Conservation (phyloP, 768 basidiomycete species). For the Boletus sensibilis region DNA sequence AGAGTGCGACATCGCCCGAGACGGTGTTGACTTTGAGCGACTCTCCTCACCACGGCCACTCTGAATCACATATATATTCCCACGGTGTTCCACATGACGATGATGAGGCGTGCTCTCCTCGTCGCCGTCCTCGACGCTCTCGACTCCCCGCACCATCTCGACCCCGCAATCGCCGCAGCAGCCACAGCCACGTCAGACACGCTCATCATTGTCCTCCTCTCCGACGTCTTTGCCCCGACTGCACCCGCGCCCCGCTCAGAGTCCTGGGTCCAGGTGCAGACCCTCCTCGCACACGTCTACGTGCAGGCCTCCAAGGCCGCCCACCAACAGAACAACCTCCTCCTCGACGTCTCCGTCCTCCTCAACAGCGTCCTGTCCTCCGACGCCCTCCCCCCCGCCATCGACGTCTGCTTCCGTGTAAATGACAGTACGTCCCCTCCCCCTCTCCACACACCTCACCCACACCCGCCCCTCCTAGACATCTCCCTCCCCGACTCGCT, state of each 20-base stretch:
- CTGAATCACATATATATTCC: background rate
- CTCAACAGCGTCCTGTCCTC: constrained; percentile 56
- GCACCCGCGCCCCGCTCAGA: constrained; percentile 40
- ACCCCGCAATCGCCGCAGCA: constrained; percentile 51
- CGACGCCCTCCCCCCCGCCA: constrained; percentile 38
- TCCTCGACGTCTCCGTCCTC: constrained; percentile 77
- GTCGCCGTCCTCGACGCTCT: constrained; percentile 55
- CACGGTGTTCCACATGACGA: constrained; percentile 13
- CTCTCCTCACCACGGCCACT: background rate
- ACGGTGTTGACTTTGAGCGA: background rate
- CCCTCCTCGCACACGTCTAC: constrained; percentile 79
- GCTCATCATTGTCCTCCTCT: constrained; percentile 65
- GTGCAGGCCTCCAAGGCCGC: constrained; percentile 80
- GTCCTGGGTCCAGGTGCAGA: constrained; percentile 68
- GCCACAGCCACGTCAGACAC: constrained; percentile 41
- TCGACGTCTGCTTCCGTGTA: constrained; percentile 43
- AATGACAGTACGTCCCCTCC: constrained; percentile 41
- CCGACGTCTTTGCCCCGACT: constrained; percentile 50
- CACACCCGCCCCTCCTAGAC: constrained; percentile 12
- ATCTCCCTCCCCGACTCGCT: constrained; percentile 45
- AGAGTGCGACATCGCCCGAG: background rate
- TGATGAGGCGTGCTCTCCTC: constrained; percentile 36
- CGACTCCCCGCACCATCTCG: constrained; percentile 54
- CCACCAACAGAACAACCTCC: constrained; percentile 61
- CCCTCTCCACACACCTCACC: background rate